Percentiles rank a stretch among this genome's conserved stretches.
These are phyloP conservation scores for Babesia ovata DNA, from an alignment of 169 alveolate species.

Conservation along the genomic window DNA sequence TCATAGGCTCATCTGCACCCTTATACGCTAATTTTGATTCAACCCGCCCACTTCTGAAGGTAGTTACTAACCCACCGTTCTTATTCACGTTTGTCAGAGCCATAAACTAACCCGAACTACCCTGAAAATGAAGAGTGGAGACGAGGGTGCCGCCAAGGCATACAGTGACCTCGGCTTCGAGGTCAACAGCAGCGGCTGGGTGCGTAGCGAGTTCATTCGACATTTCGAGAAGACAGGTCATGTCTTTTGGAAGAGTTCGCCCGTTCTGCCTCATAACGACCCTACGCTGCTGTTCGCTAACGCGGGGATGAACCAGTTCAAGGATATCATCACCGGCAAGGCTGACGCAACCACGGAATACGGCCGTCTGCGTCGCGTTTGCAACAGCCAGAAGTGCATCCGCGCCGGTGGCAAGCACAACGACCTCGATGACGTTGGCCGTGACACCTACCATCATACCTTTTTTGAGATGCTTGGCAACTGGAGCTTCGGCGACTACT, in stretches of 20 bases:
- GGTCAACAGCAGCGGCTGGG: slow-evolving; percentile 52
- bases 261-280: slow-evolving; percentile 90
- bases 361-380: slow-evolving; percentile 88
- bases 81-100: not conserved
- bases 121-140: not conserved
- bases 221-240: slow-evolving; percentile 75
- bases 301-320: slow-evolving; percentile 94
- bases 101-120: not conserved
- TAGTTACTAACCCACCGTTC: not conserved
- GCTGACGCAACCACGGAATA: slow-evolving; percentile 87
- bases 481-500: slow-evolving; percentile 95
- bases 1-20: not conserved
- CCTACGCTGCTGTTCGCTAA: slow-evolving; percentile 90
- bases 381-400: slow-evolving; percentile 93
- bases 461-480: slow-evolving; percentile 96
- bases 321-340: slow-evolving; percentile 87
- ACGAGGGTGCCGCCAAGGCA: not conserved
- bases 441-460: slow-evolving; percentile 94
- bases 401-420: slow-evolving; percentile 91
- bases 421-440: slow-evolving; percentile 92
- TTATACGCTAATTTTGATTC: not conserved
- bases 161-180: slow-evolving; percentile 2
- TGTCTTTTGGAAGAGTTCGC: slow-evolving; percentile 77
- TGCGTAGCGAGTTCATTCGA: slow-evolving; percentile 72
- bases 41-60: not conserved